Conservation (phyloP, 805 yeast genomes). For the Isabelozyma rhagii region DNA sequence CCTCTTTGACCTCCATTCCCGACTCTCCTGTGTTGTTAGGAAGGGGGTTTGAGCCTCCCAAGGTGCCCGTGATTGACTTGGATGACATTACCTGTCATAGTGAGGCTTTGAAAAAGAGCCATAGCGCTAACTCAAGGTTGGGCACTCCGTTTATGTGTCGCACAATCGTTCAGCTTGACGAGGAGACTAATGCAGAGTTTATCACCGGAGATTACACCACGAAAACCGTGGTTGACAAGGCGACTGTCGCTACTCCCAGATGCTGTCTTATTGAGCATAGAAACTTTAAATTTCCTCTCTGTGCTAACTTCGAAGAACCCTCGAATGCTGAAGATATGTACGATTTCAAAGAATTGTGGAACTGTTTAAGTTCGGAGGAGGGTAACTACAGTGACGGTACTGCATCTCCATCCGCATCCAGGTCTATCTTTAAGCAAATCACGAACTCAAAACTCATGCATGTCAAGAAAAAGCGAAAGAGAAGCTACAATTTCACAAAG, state of each 20-base stretch:
- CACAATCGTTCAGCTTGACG: conserved; percentile 7
- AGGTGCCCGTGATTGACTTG: neutral
- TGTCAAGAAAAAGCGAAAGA: neutral
- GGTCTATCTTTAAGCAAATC: too few species aligned
- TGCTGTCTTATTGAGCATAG: neutral
- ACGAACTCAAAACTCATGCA: neutral
- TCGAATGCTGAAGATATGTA: neutral
- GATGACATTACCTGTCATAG: neutral
- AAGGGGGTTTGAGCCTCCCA: neutral
- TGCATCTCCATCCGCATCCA: neutral
- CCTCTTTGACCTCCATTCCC: neutral
- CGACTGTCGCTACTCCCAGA: neutral
- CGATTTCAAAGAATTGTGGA: neutral
- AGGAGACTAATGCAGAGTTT: neutral
- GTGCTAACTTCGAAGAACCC: neutral
- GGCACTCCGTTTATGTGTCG: conserved; percentile 33
- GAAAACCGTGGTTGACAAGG: neutral
- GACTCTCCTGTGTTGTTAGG: neutral
- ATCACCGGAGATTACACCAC: neutral
- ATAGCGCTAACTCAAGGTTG: neutral
- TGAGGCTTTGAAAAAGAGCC: neutral
- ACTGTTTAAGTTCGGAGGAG: neutral
- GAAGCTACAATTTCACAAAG: neutral
- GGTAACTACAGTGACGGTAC: neutral
- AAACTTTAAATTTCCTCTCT: neutral